Evolutionary conservation across 2,329 filamentous ascomycete species (phyloP), one percentile per base, ranked within the genome.

Genomic region (Fragosphaeria purpurea): DNA sequence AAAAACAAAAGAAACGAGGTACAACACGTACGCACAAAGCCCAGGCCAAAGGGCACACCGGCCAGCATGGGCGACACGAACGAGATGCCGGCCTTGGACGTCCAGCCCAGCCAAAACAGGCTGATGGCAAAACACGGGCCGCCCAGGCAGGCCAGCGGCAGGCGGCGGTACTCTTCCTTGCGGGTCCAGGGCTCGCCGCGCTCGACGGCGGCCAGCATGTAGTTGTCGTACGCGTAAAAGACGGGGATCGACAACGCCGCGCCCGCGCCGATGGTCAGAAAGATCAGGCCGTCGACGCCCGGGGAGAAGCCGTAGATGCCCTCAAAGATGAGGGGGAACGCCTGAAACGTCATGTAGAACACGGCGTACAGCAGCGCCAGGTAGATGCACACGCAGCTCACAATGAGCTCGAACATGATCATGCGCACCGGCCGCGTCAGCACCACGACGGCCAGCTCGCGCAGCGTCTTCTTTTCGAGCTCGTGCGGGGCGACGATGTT

Each of bases 341-440:
- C 83, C 62, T 88, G 80, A 58, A 91, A 88, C 61, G 81, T 88
- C 67, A 90, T 86, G 71, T 79, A 78, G 60, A 78, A 77, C 57
- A 78, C 76, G 46, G 70, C 76, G 61, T 88, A 90, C 37, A 81
- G 75, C 33, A 90, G 70, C 37, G 86, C 80, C 9, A 89, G 71
- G 63, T 88, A 90, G 60, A 79, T 61, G 63, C 82, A 88, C 1
- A 77, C 79, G 46, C 80, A 83, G 31, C 82, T 71, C 7, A 91
- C 85, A 46, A 91, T 85, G 46, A 83, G 81, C 61, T 93, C 87
- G 42, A 76, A 82, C 47, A 77, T 43, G 35, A 85, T 70, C 86
- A 91, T 91, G 32, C 82, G 74, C 6, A 89, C 64, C 0, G 87
- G 86, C 0, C 86, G 70, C 1, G 81, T 83, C 39, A 90, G 68